Evolutionary conservation across 106 monocot genomes (phyloP).

Genomic region (Allium sativum): DNA sequence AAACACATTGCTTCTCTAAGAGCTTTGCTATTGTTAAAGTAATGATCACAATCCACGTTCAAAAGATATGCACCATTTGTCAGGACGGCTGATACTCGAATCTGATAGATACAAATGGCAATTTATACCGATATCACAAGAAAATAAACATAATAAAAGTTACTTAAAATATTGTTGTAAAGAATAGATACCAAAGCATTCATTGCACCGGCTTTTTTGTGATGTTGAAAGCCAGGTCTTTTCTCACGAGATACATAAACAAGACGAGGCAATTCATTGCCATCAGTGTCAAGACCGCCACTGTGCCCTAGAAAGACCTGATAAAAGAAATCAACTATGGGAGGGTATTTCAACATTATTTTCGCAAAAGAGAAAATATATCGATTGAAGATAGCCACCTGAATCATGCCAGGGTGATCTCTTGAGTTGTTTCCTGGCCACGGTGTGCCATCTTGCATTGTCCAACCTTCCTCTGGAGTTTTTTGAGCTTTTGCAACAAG

Average conservation of each 20-base stretch:
- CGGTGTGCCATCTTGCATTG: slow-evolving; percentile 86
- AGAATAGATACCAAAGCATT: slow-evolving; percentile 56
- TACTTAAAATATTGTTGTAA: background rate
- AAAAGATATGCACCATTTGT: slow-evolving; percentile 45
- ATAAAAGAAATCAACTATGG: background rate
- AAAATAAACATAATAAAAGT: background rate
- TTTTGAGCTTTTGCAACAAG: slow-evolving; percentile 93
- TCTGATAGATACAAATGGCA: slow-evolving; percentile 21
- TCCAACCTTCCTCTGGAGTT: slow-evolving; percentile 88
- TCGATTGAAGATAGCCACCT: slow-evolving; percentile 18
- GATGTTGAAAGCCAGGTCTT: slow-evolving; percentile 85
- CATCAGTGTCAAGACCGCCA: slow-evolving; percentile 81
- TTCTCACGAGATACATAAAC: slow-evolving; percentile 97
- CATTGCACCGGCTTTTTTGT: slow-evolving; percentile 96
- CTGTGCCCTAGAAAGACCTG: slow-evolving; percentile 70
- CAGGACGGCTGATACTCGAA: slow-evolving; percentile 47
- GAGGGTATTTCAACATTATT: too few species aligned
- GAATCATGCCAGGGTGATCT: slow-evolving; percentile 96
- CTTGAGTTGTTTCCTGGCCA: slow-evolving; percentile 96
- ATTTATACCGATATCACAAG: background rate
- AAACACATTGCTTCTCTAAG: slow-evolving; percentile 55
- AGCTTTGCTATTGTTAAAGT: slow-evolving; percentile 58
- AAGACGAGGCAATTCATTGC: slow-evolving; percentile 81
- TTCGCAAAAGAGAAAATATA: too few species aligned
- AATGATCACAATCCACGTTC: slow-evolving; percentile 63